Conservation (phyloP, 192 early-diverging fungal species). For the Tieghemiomyces parasiticus region DNA sequence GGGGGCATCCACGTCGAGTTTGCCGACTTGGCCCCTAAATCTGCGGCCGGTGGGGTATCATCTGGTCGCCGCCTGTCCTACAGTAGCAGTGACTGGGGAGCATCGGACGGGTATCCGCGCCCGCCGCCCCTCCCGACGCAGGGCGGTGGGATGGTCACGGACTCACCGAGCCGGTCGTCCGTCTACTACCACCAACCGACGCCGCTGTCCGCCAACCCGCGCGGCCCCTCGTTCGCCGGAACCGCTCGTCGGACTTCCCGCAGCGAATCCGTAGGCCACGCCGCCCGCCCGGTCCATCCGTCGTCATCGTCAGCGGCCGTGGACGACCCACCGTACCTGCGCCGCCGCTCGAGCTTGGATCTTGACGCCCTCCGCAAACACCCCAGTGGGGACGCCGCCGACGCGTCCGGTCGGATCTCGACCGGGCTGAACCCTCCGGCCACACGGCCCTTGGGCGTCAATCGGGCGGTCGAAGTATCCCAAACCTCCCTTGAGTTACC, state of each 20-base stretch:
- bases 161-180: background rate
- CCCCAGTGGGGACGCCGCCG: background rate
- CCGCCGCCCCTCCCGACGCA: background rate
- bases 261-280: background rate
- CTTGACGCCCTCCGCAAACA: background rate
- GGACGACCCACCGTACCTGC: background rate
- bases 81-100: background rate
- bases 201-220: too few relatives aligned
- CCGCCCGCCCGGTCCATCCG: background rate
- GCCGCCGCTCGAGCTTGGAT: background rate
- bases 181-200: background rate
- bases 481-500: background rate
- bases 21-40: background rate
- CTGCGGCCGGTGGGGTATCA: background rate
- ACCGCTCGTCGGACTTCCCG: background rate
- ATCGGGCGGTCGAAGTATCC: background rate
- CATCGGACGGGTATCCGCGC: background rate
- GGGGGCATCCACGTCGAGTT: conserved; percentile 4
- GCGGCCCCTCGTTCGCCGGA: background rate
- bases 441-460: background rate
- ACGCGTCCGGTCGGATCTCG: background rate
- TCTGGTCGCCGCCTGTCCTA: background rate
- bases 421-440: background rate
- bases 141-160: background rate
- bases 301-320: background rate